Conservation (phyloP, 1,284 basidiomycete species). For the Marasmius fiardii region DNA sequence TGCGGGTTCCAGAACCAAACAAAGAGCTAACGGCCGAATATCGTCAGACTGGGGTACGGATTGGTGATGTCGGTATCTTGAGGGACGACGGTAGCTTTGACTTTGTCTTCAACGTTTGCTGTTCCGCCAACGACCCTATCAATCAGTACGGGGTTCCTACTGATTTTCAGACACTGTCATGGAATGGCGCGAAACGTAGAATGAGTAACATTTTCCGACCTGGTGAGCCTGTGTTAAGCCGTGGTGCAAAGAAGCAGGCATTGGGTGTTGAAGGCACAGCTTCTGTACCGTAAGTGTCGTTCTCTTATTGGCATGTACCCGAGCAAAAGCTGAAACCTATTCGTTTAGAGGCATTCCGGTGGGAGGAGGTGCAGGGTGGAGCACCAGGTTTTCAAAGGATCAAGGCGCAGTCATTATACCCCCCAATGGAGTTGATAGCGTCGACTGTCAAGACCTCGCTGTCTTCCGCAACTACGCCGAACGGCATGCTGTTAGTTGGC, state of each 20-base stretch:
- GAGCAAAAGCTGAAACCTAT: not conserved
- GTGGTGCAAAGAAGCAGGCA: not conserved
- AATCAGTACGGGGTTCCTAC: conserved; percentile 25
- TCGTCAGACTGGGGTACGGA: conserved; percentile 19
- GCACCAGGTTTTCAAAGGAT: not conserved
- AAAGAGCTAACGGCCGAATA: conserved; percentile 17
- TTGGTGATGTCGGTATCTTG: conserved; percentile 23
- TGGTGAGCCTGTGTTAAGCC: not conserved
- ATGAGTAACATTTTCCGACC: not conserved
- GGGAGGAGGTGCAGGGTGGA: not conserved
- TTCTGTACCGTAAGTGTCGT: not conserved
- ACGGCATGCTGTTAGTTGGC: conserved; percentile 2
- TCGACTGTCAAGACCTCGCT: not conserved
- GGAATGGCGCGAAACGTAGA: not conserved
- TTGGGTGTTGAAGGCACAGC: no score
- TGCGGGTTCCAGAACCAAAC: conserved; percentile 25
- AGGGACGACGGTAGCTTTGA: conserved; percentile 16
- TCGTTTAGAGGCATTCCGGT: not conserved
- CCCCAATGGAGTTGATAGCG: conserved; percentile 6
- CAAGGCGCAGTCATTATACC: conserved; percentile 8
- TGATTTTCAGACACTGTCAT: conserved; percentile 17
- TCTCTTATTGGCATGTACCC: not conserved
- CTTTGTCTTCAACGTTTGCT: conserved; percentile 20
- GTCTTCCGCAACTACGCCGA: conserved; percentile 9
- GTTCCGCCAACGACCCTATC: conserved; percentile 14